These are phyloP conservation scores for Crinitomyces ghanaensis DNA, from an alignment of 805 yeast genomes.

Conservation along the genomic window DNA sequence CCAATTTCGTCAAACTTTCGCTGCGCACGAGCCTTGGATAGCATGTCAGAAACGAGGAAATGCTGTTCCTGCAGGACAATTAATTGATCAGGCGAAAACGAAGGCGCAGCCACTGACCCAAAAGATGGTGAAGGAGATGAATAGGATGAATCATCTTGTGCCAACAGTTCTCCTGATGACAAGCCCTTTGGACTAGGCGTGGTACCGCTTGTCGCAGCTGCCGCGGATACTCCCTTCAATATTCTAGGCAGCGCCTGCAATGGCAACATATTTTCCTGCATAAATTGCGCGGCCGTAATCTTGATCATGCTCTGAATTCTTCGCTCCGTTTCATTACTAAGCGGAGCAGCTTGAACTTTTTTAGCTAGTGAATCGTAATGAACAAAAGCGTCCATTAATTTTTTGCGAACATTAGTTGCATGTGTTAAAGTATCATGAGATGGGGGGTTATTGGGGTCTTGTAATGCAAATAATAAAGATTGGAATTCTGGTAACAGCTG, in stretches of 20 bases:
- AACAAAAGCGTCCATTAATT: constrained; percentile 38
- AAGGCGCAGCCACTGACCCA: constrained; percentile 32
- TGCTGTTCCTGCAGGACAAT: constrained; percentile 83
- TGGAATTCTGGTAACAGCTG: constrained; percentile 35
- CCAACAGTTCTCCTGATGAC: background rate
- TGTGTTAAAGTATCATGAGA: constrained; percentile 24
- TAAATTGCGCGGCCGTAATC: constrained; percentile 42
- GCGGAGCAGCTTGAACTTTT: constrained; percentile 28
- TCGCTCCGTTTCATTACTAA: constrained; percentile 33
- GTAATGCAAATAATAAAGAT: constrained; percentile 26
- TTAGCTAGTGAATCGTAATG: constrained; percentile 41
- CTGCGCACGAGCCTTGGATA: constrained; percentile 47
- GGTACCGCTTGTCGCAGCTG: constrained; percentile 8
- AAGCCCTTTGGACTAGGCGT: constrained; percentile 14
- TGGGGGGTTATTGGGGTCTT: constrained; percentile 24
- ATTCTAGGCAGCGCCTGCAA: constrained; percentile 48
- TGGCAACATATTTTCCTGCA: constrained; percentile 57
- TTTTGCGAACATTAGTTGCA: constrained; percentile 33
- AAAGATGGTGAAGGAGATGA: constrained; percentile 6
- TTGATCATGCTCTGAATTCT: constrained; percentile 44
- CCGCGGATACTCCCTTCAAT: constrained; percentile 18
- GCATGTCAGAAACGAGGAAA: constrained; percentile 56
- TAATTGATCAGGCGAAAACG: constrained; percentile 55
- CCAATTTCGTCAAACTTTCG: constrained; percentile 69
- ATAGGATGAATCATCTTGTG: background rate